A percentile compares a stretch with the other conserved stretches of the same genome.
Conservation (phyloP, 768 basidiomycete genomes). For the Tephrocybe sp. region DNA sequence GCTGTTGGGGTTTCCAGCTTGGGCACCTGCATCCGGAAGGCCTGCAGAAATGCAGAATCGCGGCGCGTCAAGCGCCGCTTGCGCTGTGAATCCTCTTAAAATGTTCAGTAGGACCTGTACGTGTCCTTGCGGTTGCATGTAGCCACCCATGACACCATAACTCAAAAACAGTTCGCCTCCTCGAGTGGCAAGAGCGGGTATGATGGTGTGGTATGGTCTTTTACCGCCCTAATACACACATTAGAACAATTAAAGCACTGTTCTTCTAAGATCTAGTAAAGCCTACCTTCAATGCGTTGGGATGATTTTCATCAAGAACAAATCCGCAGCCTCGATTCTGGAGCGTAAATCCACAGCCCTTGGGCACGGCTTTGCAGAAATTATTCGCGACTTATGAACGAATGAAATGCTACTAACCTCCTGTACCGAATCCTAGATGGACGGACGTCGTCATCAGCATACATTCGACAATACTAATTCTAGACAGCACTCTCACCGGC, state of each 20-base stretch:
- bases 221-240: slow-evolving; percentile 60
- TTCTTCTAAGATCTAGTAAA: background rate
- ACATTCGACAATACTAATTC: slow-evolving; percentile 13
- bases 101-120: slow-evolving; percentile 92
- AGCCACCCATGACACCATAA: slow-evolving; percentile 91
- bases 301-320: slow-evolving; percentile 73
- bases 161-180: slow-evolving; percentile 82
- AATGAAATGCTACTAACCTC: slow-evolving; percentile 39
- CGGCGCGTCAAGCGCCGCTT: slow-evolving; percentile 91
- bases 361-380: slow-evolving; percentile 69
- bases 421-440: slow-evolving; percentile 80
- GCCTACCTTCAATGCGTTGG: slow-evolving; percentile 74
- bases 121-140: slow-evolving; percentile 97
- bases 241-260: background rate
- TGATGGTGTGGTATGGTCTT: slow-evolving; percentile 88
- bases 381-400: background rate
- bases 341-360: slow-evolving; percentile 93
- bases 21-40: slow-evolving; percentile 53
- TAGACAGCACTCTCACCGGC: slow-evolving; percentile 42
- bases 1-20: slow-evolving; percentile 71
- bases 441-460: background rate
- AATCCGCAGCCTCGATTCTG: slow-evolving; percentile 94
- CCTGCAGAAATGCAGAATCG: slow-evolving; percentile 95
- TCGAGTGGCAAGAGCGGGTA: slow-evolving; percentile 81
- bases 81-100: slow-evolving; percentile 81